Evolutionary conservation across 345 rosid species (phyloP), one percentile per base, ranked within the genome.

Genomic region (Xanthoceras sorbifolium): DNA sequence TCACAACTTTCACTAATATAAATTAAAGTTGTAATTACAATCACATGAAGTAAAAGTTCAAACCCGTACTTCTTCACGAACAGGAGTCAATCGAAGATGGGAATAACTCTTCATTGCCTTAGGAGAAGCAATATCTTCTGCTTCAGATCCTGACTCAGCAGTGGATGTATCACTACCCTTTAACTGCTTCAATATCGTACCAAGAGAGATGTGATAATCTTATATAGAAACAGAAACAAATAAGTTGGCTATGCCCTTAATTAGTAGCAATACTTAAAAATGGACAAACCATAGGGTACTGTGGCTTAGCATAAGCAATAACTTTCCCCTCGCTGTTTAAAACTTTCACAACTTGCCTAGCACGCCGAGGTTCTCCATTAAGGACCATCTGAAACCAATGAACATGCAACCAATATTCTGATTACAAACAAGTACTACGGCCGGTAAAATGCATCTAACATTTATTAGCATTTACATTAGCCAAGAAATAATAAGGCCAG

Each of bases 91-190:
- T 32, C 93, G 87, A 77, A 94, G 95, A 77, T 92, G 94, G 31
- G 99, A 85, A 83, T 83, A 97, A 78, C 82, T 91, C 85, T 86
- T 92, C 71, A 86, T 77, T 74, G 99, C 98, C 81, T 93, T 96
- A 28, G 99, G 99, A 60, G 99, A 94, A 67, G 85, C 78, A 14
- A 91, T 76, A 69, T 96, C 98, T 87, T 96, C 99, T 78, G 98
- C 97, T 84, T 96, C 99, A 65, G 99, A 96, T 79, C 99, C 99
- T 50, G 99, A 96, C 84, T 96, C 99, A 12, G 99, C 98, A 23
- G 99, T 92, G 64, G 99, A 93, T 44, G 99, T 91, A 83, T 97
- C 99, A 72, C 98, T 94, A 48, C 99, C 97, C 80, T 85, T 97
- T 50, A 97, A 79, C 95, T 91, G 88, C 74, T 81, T 76, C 85